Percentiles rank a stretch among this genome's conserved stretches.
Conservation (phyloP, 257 asterid genomes). For the Gentiana straminea region DNA sequence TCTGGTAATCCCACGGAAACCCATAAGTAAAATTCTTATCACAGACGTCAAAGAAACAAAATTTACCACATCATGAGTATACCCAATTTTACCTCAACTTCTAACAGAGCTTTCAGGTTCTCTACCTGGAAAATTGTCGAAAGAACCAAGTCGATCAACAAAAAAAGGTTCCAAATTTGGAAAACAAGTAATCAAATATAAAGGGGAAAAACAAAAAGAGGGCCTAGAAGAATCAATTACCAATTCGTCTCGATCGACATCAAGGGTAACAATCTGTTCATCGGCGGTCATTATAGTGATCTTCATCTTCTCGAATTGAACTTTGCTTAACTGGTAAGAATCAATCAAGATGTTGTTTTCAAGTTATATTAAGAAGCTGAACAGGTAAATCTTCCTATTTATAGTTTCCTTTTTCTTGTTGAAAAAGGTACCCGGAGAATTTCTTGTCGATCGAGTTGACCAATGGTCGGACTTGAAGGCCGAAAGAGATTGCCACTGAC, state of each 20-base stretch:
- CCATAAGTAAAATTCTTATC: not conserved
- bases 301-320: conserved; percentile 40
- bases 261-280: conserved; percentile 75
- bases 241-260: conserved; percentile 86
- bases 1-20: conserved; percentile 39
- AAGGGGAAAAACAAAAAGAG: not conserved
- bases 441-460: too few relatives aligned
- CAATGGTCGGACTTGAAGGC: too few relatives aligned
- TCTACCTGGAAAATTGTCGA: conserved; percentile 52
- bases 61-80: not conserved
- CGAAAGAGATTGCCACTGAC: too few relatives aligned
- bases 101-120: conserved; percentile 91
- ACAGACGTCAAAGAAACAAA: not conserved
- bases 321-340: too few relatives aligned
- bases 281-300: conserved; percentile 95
- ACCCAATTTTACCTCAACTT: conserved; percentile 70
- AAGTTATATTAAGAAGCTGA: too few relatives aligned
- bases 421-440: too few relatives aligned
- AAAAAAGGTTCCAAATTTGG: not conserved
- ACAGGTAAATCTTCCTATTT: too few relatives aligned
- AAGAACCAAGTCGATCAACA: not conserved
- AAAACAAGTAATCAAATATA: conserved; percentile 1
- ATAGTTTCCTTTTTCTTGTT: too few relatives aligned
- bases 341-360: too few relatives aligned
- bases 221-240: conserved; percentile 27